A percentile compares a stretch with the other conserved stretches of the same genome.
Evolutionary conservation across 2,329 filamentous ascomycete species (phyloP).

Genomic region (Pseudonectria foliicola): DNA sequence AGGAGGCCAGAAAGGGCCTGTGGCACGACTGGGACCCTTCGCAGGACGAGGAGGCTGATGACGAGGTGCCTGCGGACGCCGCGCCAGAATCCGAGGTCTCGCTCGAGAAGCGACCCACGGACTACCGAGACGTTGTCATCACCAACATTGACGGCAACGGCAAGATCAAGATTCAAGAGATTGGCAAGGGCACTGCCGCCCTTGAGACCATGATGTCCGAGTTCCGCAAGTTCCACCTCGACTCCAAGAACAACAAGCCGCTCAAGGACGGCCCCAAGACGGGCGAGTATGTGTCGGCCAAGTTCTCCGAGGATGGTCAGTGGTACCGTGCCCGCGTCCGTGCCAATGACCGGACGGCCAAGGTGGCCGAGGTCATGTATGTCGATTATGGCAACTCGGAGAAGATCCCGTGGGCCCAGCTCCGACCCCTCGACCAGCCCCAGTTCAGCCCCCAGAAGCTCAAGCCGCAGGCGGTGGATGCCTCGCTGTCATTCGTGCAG

Average conservation of each 20-base stretch:
- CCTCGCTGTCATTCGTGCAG: slow-evolving; percentile 80
- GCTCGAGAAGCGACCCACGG: slow-evolving; percentile 59
- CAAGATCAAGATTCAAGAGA: slow-evolving; percentile 82
- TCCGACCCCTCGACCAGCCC: slow-evolving; percentile 71
- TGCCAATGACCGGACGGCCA: slow-evolving; percentile 83
- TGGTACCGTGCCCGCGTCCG: slow-evolving; percentile 94
- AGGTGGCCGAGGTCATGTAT: slow-evolving; percentile 86
- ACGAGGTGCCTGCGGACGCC: slow-evolving; percentile 44
- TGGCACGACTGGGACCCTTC: slow-evolving; percentile 95
- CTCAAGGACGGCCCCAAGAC: slow-evolving; percentile 75
- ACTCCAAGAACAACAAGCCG: slow-evolving; percentile 69
- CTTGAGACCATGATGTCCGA: slow-evolving; percentile 83
- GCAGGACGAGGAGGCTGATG: slow-evolving; percentile 61
- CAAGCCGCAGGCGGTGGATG: slow-evolving; percentile 80
- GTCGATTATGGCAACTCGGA: slow-evolving; percentile 97
- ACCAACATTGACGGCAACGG: slow-evolving; percentile 81
- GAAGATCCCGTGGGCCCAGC: slow-evolving; percentile 72
- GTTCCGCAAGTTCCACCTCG: slow-evolving; percentile 86
- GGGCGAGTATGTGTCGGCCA: slow-evolving; percentile 84
- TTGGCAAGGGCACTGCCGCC: slow-evolving; percentile 77
- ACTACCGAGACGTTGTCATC: slow-evolving; percentile 90
- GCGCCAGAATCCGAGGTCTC: slow-evolving; percentile 43
- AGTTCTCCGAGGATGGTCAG: slow-evolving; percentile 80
- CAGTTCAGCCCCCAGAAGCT: slow-evolving; percentile 79
- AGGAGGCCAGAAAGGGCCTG: slow-evolving; percentile 78